phyloP scores from a whole-genome alignment of 2,329 filamentous ascomycete genomes.

The Xylariaceae sp. region DNA sequence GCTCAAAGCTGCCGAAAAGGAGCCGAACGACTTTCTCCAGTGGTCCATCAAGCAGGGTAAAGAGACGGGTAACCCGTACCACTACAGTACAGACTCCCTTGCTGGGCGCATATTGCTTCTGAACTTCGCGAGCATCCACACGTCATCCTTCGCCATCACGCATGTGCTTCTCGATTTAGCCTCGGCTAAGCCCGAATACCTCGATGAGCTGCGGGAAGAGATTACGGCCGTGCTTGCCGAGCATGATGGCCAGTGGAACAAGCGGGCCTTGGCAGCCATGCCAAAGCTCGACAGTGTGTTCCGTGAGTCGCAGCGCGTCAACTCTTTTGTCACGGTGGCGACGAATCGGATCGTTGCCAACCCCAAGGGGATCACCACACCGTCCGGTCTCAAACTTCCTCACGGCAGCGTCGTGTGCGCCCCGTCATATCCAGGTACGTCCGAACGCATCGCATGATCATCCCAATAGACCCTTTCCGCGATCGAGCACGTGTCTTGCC shows the following conservation, averaged over 20 bases:
- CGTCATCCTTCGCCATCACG: slow-evolving; percentile 31
- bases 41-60: slow-evolving; percentile 11
- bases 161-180: slow-evolving; percentile 40
- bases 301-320: slow-evolving; percentile 35
- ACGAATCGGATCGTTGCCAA: slow-evolving; percentile 19
- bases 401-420: slow-evolving; percentile 24
- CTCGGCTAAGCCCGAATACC: slow-evolving; percentile 29
- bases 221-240: slow-evolving; percentile 28
- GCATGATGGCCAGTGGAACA: slow-evolving; percentile 27
- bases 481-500: too few relatives aligned
- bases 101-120: slow-evolving; percentile 26
- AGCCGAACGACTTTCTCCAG: slow-evolving; percentile 20
- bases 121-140: slow-evolving; percentile 35
- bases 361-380: slow-evolving; percentile 26
- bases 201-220: slow-evolving; percentile 41
- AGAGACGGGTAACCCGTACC: slow-evolving; percentile 18
- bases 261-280: slow-evolving; percentile 29
- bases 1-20: slow-evolving; percentile 2
- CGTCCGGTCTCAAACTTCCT: slow-evolving; percentile 30
- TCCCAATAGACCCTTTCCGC: too few relatives aligned
- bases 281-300: slow-evolving; percentile 36
- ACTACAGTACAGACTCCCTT: slow-evolving; percentile 19
- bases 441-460: too few relatives aligned
- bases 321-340: slow-evolving; percentile 27
- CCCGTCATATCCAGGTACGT: slow-evolving; percentile 22